Evolutionary conservation across 352 stramenopile species (phyloP), one percentile per base, ranked within the genome.

Genomic region (Pythium pyrilobum): DNA sequence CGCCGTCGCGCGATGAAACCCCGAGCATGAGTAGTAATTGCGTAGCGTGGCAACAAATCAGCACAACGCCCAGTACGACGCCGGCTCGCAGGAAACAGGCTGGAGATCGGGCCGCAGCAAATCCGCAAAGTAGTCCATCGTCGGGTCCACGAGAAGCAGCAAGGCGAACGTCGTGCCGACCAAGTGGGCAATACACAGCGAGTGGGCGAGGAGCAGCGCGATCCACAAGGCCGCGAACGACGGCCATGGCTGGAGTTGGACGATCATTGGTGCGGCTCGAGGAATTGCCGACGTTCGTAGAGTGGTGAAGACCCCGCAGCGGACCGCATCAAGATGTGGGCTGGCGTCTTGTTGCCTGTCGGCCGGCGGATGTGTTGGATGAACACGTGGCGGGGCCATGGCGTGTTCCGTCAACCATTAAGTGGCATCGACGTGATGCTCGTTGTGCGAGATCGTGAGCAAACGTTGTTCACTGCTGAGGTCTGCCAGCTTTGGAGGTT

Each of bases 61-160:
- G 20, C 3, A 54, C 24, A 3, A 16, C 16, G 3, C 20, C 28
- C 6, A 45, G 25, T 5, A 54, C 15, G 12, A n/a, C 29, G n/a
- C 31, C 45, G 23, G 9, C 10, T n/a, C n/a, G 20, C 9, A 9
- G n/a, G 29, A 25, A 2, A 52, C 45, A 27, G n/a, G 33, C 24
- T 40, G 18, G 11, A 43, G 12, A 25, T 52, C 33, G 20, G 21
- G 31, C 13, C 45, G 27, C 15, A 52, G 21, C 1, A 52, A 20
- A 32, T 52, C 45, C 8, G 32, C 31, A 21, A 39, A 52, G 45
- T 28, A 52, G 11, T 40, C 45, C 43, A 51, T 51, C 3, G 38
- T 39, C 11, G 28, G 16, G 16, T 24, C 8, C 9, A 28, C 28
- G 12, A 39, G 20, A n/a, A 51, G 16, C 23, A 20, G 13, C 7